A percentile compares a stretch with the other conserved stretches of the same genome.
phyloP scores from a whole-genome alignment of 1,284 basidiomycete species.

The Puccinia horiana region DNA sequence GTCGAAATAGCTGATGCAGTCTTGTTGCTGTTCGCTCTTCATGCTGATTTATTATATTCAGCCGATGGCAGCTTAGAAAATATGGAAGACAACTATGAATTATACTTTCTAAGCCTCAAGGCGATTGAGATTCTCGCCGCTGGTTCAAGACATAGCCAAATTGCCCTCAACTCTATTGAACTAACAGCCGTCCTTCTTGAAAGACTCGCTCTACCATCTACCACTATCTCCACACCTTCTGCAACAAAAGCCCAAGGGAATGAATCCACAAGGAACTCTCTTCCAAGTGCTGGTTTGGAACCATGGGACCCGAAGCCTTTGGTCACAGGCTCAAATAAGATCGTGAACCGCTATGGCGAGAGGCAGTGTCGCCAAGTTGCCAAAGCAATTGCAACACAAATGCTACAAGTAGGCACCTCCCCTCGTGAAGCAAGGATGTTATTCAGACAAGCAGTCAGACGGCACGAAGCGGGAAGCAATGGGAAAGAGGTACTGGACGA shows the following conservation, averaged over 20 bases:
- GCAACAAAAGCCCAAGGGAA: background rate
- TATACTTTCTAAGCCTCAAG: conserved; percentile 42
- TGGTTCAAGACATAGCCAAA: conserved; percentile 38
- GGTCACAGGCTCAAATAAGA: background rate
- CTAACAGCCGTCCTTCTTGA: conserved; percentile 39
- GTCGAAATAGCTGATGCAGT: conserved; percentile 47
- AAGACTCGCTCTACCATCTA: conserved; percentile 5
- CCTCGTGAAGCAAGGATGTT: conserved; percentile 42
- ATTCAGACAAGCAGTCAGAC: conserved; percentile 27
- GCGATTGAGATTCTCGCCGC: conserved; percentile 42
- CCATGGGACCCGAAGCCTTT: conserved; percentile 32
- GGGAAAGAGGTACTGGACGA: conserved; percentile 32
- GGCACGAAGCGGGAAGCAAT: background rate
- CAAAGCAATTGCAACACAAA: conserved; percentile 30
- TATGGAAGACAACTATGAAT: conserved; percentile 31
- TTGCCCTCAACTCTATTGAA: conserved; percentile 43
- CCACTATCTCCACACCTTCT: background rate
- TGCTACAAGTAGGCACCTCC: conserved; percentile 39
- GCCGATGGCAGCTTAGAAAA: background rate
- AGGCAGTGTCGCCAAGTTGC: conserved; percentile 28
- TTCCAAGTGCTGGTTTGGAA: conserved; percentile 38
- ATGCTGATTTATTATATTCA: conserved; percentile 32
- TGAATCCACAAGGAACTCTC: background rate
- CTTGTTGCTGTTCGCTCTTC: conserved; percentile 35
- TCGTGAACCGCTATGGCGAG: conserved; percentile 8